These are phyloP conservation scores for Candida peoriensis DNA, from an alignment of 805 yeast species.

Conservation along the genomic window DNA sequence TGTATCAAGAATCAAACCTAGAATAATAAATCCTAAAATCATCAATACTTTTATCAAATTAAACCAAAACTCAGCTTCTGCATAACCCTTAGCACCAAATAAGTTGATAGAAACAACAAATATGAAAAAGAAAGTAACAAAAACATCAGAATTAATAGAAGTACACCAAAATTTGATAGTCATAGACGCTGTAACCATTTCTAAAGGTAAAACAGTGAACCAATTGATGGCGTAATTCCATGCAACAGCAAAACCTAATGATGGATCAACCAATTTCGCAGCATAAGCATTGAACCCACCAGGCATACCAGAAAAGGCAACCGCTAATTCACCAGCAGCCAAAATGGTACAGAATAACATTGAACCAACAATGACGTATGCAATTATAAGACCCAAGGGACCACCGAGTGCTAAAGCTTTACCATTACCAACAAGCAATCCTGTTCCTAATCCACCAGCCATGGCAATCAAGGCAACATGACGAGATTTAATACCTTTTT, in stretches of 20 bases:
- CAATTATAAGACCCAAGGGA: constrained; percentile 56
- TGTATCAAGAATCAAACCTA: constrained; percentile 48
- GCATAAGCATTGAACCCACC: constrained; percentile 37
- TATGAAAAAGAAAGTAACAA: constrained; percentile 50
- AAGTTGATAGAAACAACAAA: constrained; percentile 47
- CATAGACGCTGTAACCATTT: constrained; percentile 50
- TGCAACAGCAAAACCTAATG: constrained; percentile 60
- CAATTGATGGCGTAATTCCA: constrained; percentile 55
- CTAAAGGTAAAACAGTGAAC: constrained; percentile 50
- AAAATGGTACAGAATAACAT: constrained; percentile 56
- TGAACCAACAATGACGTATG: constrained; percentile 55
- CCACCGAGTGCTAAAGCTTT: constrained; percentile 54
- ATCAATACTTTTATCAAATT: constrained; percentile 52
- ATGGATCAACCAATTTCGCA: constrained; percentile 38
- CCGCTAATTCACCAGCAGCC: constrained; percentile 52
- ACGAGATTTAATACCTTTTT: constrained; percentile 10
- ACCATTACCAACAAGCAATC: constrained; percentile 68
- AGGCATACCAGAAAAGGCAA: constrained; percentile 32
- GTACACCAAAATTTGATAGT: constrained; percentile 44
- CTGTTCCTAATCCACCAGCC: constrained; percentile 76
- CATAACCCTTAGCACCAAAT: constrained; percentile 60
- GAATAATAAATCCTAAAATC: constrained; percentile 52
- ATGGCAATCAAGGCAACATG: constrained; percentile 51
- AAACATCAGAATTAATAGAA: constrained; percentile 44
- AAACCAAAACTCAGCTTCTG: constrained; percentile 62